Evolutionary conservation across 1,284 basidiomycete genomes (phyloP).

Genomic region (Sanghuangporus baumii): DNA sequence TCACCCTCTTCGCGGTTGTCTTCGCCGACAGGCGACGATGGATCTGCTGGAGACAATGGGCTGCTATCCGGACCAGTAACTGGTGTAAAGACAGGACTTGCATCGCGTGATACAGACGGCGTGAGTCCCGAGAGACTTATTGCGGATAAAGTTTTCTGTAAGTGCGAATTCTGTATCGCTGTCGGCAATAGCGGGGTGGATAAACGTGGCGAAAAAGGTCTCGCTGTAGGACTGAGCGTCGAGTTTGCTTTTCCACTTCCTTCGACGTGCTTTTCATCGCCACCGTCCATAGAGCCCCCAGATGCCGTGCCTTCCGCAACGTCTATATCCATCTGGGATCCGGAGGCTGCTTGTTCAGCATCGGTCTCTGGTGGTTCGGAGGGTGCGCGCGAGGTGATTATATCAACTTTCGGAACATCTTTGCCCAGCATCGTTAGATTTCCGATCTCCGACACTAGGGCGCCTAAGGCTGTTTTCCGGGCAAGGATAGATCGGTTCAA

Average conservation of each 20-base stretch:
- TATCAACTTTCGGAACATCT: slow-evolving; percentile 27
- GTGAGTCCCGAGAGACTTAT: background rate
- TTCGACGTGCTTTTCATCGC: slow-evolving; percentile 35
- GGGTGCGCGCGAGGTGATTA: slow-evolving; percentile 17
- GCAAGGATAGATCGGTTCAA: slow-evolving; percentile 59
- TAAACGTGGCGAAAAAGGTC: slow-evolving; percentile 28
- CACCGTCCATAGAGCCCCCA: slow-evolving; percentile 28
- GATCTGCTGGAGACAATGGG: slow-evolving; percentile 23
- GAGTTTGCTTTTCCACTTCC: slow-evolving; percentile 21
- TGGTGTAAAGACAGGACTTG: slow-evolving; percentile 22
- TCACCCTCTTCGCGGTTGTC: slow-evolving; percentile 22
- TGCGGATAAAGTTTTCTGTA: slow-evolving; percentile 9
- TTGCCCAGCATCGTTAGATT: slow-evolving; percentile 62
- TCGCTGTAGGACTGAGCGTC: slow-evolving; percentile 31
- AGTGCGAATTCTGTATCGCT: slow-evolving; percentile 7
- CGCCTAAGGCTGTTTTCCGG: slow-evolving; percentile 62
- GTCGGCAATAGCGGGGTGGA: slow-evolving; percentile 14
- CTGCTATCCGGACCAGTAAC: slow-evolving; percentile 14
- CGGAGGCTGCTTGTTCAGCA: slow-evolving; percentile 22
- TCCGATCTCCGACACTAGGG: slow-evolving; percentile 55
- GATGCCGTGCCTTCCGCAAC: slow-evolving; percentile 20
- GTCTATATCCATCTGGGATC: slow-evolving; percentile 20
- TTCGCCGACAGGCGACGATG: slow-evolving; percentile 24
- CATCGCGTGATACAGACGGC: slow-evolving; percentile 22
- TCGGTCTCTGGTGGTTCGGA: slow-evolving; percentile 35